Evolutionary conservation across 768 basidiomycete species (phyloP), one percentile per base, ranked within the genome.

Genomic region (Phaeotremella skinneri): DNA sequence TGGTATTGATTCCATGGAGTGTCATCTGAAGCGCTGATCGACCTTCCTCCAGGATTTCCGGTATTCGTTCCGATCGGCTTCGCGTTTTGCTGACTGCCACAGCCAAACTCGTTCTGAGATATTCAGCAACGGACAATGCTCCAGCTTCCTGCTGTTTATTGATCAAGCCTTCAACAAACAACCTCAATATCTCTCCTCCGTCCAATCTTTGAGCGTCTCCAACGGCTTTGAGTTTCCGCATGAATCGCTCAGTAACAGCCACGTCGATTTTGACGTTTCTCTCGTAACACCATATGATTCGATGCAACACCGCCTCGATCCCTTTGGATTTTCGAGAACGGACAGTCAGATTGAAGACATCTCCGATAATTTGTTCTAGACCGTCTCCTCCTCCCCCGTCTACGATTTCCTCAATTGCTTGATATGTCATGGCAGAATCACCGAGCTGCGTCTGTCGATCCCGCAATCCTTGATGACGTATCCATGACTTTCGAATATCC

Each of bases 401-500:
- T 7, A 53, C 32, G 21, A 53, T 7, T 16, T 31, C 27, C n/a
- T 13, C n/a, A 17, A 53, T 37, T 20, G 20, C 49, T 51, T 23
- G 13, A 17, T 27, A 4, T 21, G 27, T 25, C 9, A 21, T 13
- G 4, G 14, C 5, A 4, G 16, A 16, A 30, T 30, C 30, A 5
- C 21, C 14, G 17, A 37, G 34, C 31, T 25, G 14, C 5, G n/a
- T 17, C n/a, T 5, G 29, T 31, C 27, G 27, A 14, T 25, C 27
- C 16, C 30, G 23, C 13, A 51, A 17, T 9, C 23, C 21, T 25
- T 61, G 60, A 27, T 53, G 13, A n/a, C 47, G 39, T 23, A 62
- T 17, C 61, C 61, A 58, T 13, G 34, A 41, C 23, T 48, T 31
- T 16, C 51, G 51, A 2, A 62, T 16, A 7, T 62, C 55, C 31